A percentile compares a stretch with the other conserved stretches of the same genome.
Evolutionary conservation across 106 monocot genomes (phyloP).

Genomic region (Phalaenopsis aphrodite): DNA sequence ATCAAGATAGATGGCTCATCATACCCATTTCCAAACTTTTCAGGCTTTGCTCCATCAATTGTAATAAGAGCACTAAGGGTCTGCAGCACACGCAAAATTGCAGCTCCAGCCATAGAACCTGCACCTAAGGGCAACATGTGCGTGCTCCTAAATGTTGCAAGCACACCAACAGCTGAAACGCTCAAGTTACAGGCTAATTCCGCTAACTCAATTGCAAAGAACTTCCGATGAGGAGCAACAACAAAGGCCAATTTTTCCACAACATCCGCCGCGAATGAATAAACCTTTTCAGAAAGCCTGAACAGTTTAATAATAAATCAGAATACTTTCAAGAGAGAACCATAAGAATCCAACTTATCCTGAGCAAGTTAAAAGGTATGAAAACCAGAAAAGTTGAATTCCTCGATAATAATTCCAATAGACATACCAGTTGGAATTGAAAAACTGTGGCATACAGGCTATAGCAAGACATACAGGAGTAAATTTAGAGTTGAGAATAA

Average conservation of each 20-base stretch:
- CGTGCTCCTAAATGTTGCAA: conserved; percentile 36
- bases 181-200: conserved; percentile 45
- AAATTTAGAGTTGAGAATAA: too few relatives aligned
- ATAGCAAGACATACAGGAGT: too few relatives aligned
- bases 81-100: conserved; percentile 59
- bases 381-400: too few relatives aligned
- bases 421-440: too few relatives aligned
- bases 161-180: conserved; percentile 43
- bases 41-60: conserved; percentile 21
- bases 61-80: conserved; percentile 38
- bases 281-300: conserved; percentile 71
- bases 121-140: conserved; percentile 43
- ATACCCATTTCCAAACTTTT: conserved; percentile 18
- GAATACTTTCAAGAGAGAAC: background rate
- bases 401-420: background rate
- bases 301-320: conserved; percentile 4
- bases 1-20: conserved; percentile 33
- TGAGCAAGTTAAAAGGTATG: background rate
- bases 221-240: conserved; percentile 39
- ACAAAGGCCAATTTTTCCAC: conserved; percentile 61
- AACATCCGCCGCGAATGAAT: conserved; percentile 54
- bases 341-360: background rate
- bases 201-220: conserved; percentile 54
- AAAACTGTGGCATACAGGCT: too few relatives aligned
- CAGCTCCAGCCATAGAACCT: conserved; percentile 55